A percentile compares a stretch with the other conserved stretches of the same genome.
Evolutionary conservation across 1,284 basidiomycete species (phyloP).

Genomic region (Malassezia psittaci): DNA sequence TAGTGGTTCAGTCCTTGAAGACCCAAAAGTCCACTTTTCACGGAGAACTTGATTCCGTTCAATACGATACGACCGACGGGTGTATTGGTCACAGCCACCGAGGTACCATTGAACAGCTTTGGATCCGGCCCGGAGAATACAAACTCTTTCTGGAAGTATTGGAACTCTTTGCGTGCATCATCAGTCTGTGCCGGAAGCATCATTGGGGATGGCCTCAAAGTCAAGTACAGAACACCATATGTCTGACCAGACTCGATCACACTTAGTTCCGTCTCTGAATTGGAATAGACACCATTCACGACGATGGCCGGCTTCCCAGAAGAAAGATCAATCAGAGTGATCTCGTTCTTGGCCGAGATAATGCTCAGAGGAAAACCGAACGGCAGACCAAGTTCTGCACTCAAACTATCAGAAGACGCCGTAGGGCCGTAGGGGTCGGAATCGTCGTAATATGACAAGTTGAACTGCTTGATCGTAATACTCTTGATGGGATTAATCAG

Average conservation of each 20-base stretch:
- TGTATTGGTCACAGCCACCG: conserved; percentile 59
- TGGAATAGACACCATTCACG: conserved; percentile 21
- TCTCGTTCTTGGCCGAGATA: conserved; percentile 57
- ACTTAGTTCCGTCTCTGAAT: conserved; percentile 21
- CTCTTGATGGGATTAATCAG: conserved; percentile 61
- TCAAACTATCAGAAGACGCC: conserved; percentile 56
- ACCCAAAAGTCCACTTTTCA: conserved; percentile 59
- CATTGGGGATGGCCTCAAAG: conserved; percentile 56
- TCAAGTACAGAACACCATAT: conserved; percentile 59
- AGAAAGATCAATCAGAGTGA: conserved; percentile 57
- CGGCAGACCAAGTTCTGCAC: conserved; percentile 59
- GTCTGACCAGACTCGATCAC: conserved; percentile 53
- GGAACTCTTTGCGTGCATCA: conserved; percentile 41
- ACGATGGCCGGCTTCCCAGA: conserved; percentile 54
- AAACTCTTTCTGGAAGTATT: conserved; percentile 46
- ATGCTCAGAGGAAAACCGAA: conserved; percentile 67
- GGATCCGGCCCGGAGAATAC: conserved; percentile 52
- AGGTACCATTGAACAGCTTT: conserved; percentile 59
- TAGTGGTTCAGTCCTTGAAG: conserved; percentile 58
- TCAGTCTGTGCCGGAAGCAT: conserved; percentile 54
- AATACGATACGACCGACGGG: conserved; percentile 61
- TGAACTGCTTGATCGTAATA: conserved; percentile 60
- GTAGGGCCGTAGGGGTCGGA: conserved; percentile 56
- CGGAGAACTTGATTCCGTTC: conserved; percentile 65
- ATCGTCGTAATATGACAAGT: conserved; percentile 56